A percentile compares a stretch with the other conserved stretches of the same genome.
These are phyloP conservation scores for Fraxinus platypoda DNA, from an alignment of 305 asterid species.

Conservation along the genomic window DNA sequence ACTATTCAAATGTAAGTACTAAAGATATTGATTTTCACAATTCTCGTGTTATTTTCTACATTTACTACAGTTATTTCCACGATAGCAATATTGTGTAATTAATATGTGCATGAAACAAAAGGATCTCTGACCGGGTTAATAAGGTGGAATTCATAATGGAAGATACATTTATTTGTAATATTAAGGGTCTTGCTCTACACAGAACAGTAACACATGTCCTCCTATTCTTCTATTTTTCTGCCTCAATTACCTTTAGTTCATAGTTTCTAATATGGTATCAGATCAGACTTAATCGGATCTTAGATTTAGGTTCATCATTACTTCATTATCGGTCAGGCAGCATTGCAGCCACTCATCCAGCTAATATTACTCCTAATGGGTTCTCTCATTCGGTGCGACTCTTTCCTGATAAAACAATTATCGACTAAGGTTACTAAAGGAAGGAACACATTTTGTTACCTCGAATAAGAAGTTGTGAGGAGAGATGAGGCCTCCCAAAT, in stretches of 20 bases:
- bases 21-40: not conserved
- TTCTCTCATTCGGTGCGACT: not conserved
- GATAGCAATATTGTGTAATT: not conserved
- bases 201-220: not conserved
- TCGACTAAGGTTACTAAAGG: not conserved
- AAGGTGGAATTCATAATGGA: not conserved
- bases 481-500: conserved; percentile 39
- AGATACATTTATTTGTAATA: not conserved
- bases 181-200: not conserved
- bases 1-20: not conserved
- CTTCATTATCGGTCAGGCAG: not conserved
- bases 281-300: not conserved
- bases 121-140: not conserved
- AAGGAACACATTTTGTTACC: conserved; percentile 38
- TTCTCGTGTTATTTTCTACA: not conserved
- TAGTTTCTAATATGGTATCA: not conserved
- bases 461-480: conserved; percentile 51
- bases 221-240: not conserved
- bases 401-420: not conserved
- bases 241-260: not conserved
- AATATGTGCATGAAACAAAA: not conserved
- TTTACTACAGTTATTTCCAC: not conserved
- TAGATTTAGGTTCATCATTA: not conserved
- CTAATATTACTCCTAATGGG: not conserved
- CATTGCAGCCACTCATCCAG: not conserved